Evolutionary conservation across 2,329 filamentous ascomycete species (phyloP).

Genomic region (Aspergillus tanneri): DNA sequence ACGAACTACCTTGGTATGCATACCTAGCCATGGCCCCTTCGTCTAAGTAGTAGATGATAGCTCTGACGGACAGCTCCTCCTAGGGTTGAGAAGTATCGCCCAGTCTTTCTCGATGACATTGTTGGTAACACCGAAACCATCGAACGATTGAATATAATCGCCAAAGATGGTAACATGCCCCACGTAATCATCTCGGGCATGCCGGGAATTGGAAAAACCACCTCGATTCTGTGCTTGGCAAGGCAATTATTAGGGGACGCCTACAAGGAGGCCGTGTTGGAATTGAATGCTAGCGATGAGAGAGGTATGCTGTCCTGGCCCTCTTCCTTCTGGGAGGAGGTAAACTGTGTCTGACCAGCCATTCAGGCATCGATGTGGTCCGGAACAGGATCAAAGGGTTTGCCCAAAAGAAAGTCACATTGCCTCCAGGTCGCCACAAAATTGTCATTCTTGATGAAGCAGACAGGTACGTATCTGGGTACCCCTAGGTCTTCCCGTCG

Average conservation of each 20-base stretch:
- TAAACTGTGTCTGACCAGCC: conserved; percentile 3
- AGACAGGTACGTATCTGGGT: conserved; percentile 60
- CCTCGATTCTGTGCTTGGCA: conserved; percentile 88
- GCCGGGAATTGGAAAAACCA: conserved; percentile 98
- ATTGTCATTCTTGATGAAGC: conserved; percentile 97
- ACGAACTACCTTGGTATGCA: conserved; percentile 52
- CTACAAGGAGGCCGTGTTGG: conserved; percentile 96
- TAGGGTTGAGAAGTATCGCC: conserved; percentile 98
- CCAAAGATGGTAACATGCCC: conserved; percentile 98
- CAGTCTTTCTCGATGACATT: conserved; percentile 90
- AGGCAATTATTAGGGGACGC: conserved; percentile 85
- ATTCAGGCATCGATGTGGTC: conserved; percentile 86
- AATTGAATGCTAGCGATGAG: conserved; percentile 95
- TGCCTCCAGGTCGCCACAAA: conserved; percentile 88
- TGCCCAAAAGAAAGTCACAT: conserved; percentile 96
- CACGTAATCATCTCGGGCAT: conserved; percentile 99
- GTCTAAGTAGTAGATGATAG: background rate
- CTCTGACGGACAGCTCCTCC: conserved; percentile 16
- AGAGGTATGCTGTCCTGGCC: conserved; percentile 58
- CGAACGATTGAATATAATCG: conserved; percentile 95
- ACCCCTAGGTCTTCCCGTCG: background rate
- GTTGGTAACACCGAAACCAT: conserved; percentile 98
- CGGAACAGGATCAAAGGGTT: conserved; percentile 97
- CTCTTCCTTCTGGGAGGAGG: background rate
- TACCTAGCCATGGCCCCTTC: background rate